phyloP scores from a whole-genome alignment of 176 grass and related monocot species.

The Cocos nucifera region DNA sequence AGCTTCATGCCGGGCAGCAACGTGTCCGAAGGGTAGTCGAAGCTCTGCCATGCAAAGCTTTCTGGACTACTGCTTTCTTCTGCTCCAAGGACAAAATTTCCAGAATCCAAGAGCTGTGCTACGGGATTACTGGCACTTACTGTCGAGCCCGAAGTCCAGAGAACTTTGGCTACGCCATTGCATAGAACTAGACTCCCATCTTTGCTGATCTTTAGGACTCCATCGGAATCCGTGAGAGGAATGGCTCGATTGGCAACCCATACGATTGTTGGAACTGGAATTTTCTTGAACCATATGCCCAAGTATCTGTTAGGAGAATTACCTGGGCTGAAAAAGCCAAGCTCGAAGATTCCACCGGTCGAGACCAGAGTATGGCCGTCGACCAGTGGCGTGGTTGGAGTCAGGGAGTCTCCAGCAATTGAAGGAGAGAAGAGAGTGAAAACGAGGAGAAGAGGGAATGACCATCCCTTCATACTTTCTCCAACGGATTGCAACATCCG shows the following conservation, averaged over 20 bases:
- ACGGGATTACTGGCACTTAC: slow-evolving; percentile 12
- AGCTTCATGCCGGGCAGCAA: too few relatives aligned
- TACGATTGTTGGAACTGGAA: slow-evolving; percentile 30
- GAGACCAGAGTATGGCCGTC: slow-evolving; percentile 26
- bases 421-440: background rate
- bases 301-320: slow-evolving; percentile 31
- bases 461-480: too few relatives aligned
- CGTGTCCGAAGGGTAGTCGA: too few relatives aligned
- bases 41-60: too few relatives aligned
- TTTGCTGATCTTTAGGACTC: slow-evolving; percentile 23
- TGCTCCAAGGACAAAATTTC: slow-evolving; percentile 31
- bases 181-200: slow-evolving; percentile 39
- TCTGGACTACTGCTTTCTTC: slow-evolving; percentile 7
- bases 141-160: slow-evolving; percentile 36
- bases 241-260: slow-evolving; percentile 35
- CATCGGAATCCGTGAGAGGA: slow-evolving; percentile 13
- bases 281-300: slow-evolving; percentile 43
- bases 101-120: slow-evolving; percentile 23
- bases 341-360: slow-evolving; percentile 33
- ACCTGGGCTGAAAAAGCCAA: slow-evolving; percentile 53
- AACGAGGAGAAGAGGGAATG: background rate
- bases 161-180: slow-evolving; percentile 1
- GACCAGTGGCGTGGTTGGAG: slow-evolving; percentile 10
- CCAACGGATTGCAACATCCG: too few relatives aligned
- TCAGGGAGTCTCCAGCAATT: slow-evolving; percentile 19